Base-by-base conservation (phyloP, 2,329 filamentous ascomycete species). In the Ophiostoma australiae region DNA sequence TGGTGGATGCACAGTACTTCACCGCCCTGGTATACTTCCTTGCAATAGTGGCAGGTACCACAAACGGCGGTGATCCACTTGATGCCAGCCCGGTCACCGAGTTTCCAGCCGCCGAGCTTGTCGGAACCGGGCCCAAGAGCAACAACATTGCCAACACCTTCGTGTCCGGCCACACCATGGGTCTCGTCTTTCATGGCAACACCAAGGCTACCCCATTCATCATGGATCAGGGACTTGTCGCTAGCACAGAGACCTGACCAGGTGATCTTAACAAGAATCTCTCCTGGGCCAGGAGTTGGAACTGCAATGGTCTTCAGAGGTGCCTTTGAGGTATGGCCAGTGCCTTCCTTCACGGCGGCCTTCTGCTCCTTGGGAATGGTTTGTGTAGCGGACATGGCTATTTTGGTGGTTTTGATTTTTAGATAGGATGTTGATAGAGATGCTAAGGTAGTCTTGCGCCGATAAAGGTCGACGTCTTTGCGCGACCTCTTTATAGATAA, bases 81-180 rank as follows among this genome's bases (percentile, higher is more conserved):
- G 77, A 80, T 79, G 37, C 81, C 81, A 20, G 79, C 80, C 31
- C 79, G 73, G 52, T 83, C 79, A 5, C 80, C 80, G 1, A 75
- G 44, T 61, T 77, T 76, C 69, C 80, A 76, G 11, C 75, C 73
- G 7, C 71, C 76, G 2, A 81, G 79, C 35, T 70, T 66, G 15
- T 48, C 31, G 7, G 74, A 75, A 7, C 75, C 68, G 17, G 27
- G 70, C 4, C 81, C 82, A n/a, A 80, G 72, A 23, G 75, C 73
- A 44, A 77, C 75, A 1, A 82, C 76, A 15, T 77, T 69, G 2
- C 81, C 80, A 13, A 80, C 78, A 44, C 80, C 79, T 75, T 82
- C 81, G 72, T 82, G 80, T 10, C 81, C 81, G 3, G 74, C 70
- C n/a, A 74, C 70, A 44, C 71, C 70, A 3, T 44, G 27, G 1